Evolutionary conservation across 2,329 filamentous ascomycete species (phyloP), one percentile per base, ranked within the genome.

Genomic region (Didymella segeticola): DNA sequence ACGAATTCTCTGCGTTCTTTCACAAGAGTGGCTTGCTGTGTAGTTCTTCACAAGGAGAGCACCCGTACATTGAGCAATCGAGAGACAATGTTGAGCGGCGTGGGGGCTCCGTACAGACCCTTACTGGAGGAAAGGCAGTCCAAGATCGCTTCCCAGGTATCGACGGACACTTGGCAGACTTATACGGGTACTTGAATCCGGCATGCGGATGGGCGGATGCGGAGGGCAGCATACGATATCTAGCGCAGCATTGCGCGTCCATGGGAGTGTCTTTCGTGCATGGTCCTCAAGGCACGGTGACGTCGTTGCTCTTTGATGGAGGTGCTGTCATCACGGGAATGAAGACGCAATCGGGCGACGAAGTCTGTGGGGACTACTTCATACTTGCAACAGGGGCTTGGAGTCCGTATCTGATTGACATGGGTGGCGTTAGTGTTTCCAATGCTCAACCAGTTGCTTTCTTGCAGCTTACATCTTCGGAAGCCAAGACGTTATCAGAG

Each of bases 261-360:
- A 31, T 11, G 20, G 54, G 57, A 2, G 42, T 60, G 10, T 55
- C 50, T 5, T 57, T 60, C 30, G 25, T 55, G 25, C 37, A 47
- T 27, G 57, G 50, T 17, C 29, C 39, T 1, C 20, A 45, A 33
- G 57, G 57, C 15, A 55, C 47, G 4, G 51, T 56, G 2, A 34
- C 36, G 19, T 31, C 20, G 11, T 50, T 60, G 19, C 15, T 55
- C 4, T 36, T 42, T 7, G 47, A 47, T 11, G 17, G 14, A 3
- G 19, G 15, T 22, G 39, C 17, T 8, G 23, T 22, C 4, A 31
- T 43, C 19, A 15, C 15, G 1, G 17, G 15, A n/a, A 12, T 31
- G n/a, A 10, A 17, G 17, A 43, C 27, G 22, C 17, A 12, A 6
- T 30, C 26, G 11, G 27, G 39, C 10, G 12, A 31, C 14, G 25